These are phyloP conservation scores for Dactylellina drechsleri DNA, from an alignment of 2,329 filamentous ascomycete species.

Conservation along the genomic window DNA sequence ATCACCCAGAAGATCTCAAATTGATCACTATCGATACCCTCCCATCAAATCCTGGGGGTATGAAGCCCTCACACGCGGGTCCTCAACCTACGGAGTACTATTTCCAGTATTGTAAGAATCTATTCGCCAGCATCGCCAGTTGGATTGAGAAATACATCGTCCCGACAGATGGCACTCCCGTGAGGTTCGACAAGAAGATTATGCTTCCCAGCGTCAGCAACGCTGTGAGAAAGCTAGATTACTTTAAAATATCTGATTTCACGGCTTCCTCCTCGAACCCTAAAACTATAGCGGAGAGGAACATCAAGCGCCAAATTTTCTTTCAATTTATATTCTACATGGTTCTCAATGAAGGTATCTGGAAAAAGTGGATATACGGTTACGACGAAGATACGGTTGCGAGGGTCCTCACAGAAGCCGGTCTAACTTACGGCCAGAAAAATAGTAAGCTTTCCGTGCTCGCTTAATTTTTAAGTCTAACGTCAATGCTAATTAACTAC, in stretches of 20 bases:
- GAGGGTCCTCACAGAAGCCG: conserved; percentile 19
- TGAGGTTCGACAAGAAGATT: conserved; percentile 10
- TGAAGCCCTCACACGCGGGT: conserved; percentile 33
- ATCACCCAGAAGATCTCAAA: conserved; percentile 36
- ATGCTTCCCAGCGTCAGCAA: conserved; percentile 19
- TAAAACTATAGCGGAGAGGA: background rate
- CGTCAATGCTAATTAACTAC: no score
- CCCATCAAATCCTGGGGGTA: conserved; percentile 27
- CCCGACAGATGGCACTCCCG: background rate
- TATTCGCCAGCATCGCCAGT: conserved; percentile 33
- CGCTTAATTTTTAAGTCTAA: no score
- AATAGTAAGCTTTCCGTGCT: conserved; percentile 25
- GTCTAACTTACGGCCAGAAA: conserved; percentile 11
- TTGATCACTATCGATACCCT: conserved; percentile 37
- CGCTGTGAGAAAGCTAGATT: conserved; percentile 27
- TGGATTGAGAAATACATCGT: conserved; percentile 44
- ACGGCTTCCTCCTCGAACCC: background rate
- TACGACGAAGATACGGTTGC: background rate
- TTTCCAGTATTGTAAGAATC: conserved; percentile 9
- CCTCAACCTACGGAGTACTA: conserved; percentile 29
- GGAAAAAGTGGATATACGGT: conserved; percentile 48
- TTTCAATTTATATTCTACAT: conserved; percentile 49
- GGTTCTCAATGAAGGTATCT: conserved; percentile 36
- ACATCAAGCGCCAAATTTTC: conserved; percentile 34
- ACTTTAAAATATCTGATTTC: conserved; percentile 38